Conservation (phyloP, 2,329 filamentous ascomycete genomes). For the Massarina eburnea region DNA sequence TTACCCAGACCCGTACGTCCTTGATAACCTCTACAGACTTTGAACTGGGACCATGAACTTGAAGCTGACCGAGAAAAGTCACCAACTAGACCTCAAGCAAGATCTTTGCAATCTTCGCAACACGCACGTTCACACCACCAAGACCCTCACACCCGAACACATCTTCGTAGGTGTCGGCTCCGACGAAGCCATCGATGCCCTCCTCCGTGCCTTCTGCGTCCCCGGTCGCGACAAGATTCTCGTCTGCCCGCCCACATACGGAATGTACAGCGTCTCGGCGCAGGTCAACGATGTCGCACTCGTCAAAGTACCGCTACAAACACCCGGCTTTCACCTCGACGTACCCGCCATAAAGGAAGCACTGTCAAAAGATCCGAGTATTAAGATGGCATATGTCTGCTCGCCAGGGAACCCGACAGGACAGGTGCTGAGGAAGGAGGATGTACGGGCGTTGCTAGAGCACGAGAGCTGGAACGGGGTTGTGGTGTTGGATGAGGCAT, state of each 20-base stretch:
- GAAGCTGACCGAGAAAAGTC: slow-evolving; percentile 47
- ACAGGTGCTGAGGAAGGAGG: slow-evolving; percentile 71
- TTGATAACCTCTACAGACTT: not conserved
- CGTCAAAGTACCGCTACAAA: slow-evolving; percentile 80
- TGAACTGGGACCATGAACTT: not conserved
- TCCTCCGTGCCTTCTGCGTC: slow-evolving; percentile 89
- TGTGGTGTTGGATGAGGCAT: slow-evolving; percentile 91
- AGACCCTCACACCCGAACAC: slow-evolving; percentile 74
- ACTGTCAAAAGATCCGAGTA: slow-evolving; percentile 63
- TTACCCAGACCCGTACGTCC: slow-evolving; percentile 79
- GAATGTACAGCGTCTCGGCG: slow-evolving; percentile 95
- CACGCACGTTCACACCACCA: slow-evolving; percentile 75
- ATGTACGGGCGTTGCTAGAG: slow-evolving; percentile 72
- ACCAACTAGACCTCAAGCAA: slow-evolving; percentile 85
- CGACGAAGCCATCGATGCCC: slow-evolving; percentile 93
- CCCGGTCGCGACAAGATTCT: slow-evolving; percentile 88
- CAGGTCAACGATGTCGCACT: slow-evolving; percentile 90
- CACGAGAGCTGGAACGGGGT: slow-evolving; percentile 95
- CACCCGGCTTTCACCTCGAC: slow-evolving; percentile 71
- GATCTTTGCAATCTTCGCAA: slow-evolving; percentile 85
- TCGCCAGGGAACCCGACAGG: slow-evolving; percentile 95
- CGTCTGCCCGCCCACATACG: slow-evolving; percentile 94
- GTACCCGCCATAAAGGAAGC: slow-evolving; percentile 68
- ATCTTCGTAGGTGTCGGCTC: slow-evolving; percentile 94
- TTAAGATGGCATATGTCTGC: slow-evolving; percentile 92